phyloP scores from a whole-genome alignment of 2,329 filamentous ascomycete species.

The Scopulariopsis brevicaulis region DNA sequence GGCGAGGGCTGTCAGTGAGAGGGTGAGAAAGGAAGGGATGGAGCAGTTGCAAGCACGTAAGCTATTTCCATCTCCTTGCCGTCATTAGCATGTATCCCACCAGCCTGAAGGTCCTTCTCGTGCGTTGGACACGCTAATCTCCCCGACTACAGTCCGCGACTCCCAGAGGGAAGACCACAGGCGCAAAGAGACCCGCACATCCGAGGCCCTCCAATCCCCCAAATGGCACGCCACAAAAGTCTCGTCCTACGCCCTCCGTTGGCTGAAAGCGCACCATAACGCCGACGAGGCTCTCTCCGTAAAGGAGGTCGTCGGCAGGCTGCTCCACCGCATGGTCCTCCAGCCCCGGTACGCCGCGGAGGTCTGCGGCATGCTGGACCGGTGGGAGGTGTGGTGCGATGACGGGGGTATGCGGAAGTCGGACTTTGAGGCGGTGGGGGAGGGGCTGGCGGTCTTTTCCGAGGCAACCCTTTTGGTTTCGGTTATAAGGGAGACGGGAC shows the following conservation, averaged over 20 bases:
- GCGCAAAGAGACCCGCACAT: slow-evolving; percentile 29
- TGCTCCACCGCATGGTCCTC: slow-evolving; percentile 41
- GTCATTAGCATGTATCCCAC: background rate
- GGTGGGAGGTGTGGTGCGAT: slow-evolving; percentile 43
- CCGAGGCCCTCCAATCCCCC: slow-evolving; percentile 40
- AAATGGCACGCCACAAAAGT: slow-evolving; percentile 37
- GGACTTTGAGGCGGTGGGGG: slow-evolving; percentile 27
- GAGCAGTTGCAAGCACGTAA: slow-evolving; percentile 34
- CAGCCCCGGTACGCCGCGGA: slow-evolving; percentile 29
- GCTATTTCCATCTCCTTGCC: slow-evolving; percentile 8
- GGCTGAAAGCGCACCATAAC: slow-evolving; percentile 23
- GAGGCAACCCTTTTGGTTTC: slow-evolving; percentile 35
- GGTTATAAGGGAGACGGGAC: slow-evolving; percentile 31
- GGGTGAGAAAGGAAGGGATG: slow-evolving; percentile 28
- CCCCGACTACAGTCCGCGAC: slow-evolving; percentile 25
- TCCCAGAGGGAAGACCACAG: slow-evolving; percentile 23
- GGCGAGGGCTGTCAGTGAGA: slow-evolving; percentile 25
- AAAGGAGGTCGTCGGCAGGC: slow-evolving; percentile 29
- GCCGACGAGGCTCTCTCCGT: slow-evolving; percentile 15
- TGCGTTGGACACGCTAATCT: background rate
- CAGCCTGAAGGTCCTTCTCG: background rate
- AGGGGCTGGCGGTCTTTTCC: slow-evolving; percentile 29
- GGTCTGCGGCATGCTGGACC: slow-evolving; percentile 32
- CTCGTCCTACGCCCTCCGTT: slow-evolving; percentile 29
- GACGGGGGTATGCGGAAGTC: slow-evolving; percentile 39